Percentiles rank a stretch among this genome's conserved stretches.
These are phyloP conservation scores for Panicum hallii DNA, from an alignment of 202 grass and related monocot genomes.

Conservation along the genomic window DNA sequence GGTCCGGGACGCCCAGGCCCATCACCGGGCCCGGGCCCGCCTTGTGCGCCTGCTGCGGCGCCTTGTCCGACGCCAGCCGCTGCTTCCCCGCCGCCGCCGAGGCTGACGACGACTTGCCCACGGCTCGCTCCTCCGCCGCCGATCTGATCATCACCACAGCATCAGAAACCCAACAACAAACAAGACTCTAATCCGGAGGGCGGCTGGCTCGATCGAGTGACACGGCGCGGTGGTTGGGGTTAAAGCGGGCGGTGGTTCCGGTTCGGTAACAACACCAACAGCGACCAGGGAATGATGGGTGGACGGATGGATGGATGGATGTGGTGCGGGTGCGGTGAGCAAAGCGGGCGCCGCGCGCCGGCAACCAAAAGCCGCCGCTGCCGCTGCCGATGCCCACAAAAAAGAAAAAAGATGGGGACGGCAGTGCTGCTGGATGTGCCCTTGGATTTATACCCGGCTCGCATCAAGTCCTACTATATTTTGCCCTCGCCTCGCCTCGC, in stretches of 20 bases:
- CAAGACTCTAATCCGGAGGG: not conserved
- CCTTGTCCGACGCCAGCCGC: slow-evolving; percentile 8
- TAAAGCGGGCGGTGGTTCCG: slow-evolving; percentile 23
- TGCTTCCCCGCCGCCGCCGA: slow-evolving; percentile 15
- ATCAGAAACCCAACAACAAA: slow-evolving; percentile 5
- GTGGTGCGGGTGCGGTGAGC: not conserved
- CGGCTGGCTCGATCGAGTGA: not conserved
- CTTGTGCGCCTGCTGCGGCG: slow-evolving; percentile 7
- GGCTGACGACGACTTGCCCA: slow-evolving; percentile 30
- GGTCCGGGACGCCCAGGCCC: slow-evolving; percentile 34
- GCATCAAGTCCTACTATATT: slow-evolving; percentile 21
- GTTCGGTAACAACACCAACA: slow-evolving; percentile 20
- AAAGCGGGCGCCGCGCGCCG: slow-evolving; percentile 22
- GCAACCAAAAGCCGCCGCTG: slow-evolving; percentile 29
- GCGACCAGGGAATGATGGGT: not conserved
- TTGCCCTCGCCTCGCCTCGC: too few species aligned
- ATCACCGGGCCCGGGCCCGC: slow-evolving; percentile 29
- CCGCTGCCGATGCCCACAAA: slow-evolving; percentile 26
- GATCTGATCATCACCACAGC: slow-evolving; percentile 67
- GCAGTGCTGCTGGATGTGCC: not conserved
- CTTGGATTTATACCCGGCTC: slow-evolving; percentile 44
- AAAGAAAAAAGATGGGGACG: slow-evolving; percentile 20
- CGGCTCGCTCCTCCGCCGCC: slow-evolving; percentile 60
- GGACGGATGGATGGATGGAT: not conserved
- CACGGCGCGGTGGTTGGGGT: slow-evolving; percentile 42